Evolutionary conservation across 1,139 yeast genomes (phyloP).

Genomic region (Suhomyces atakaporum): DNA sequence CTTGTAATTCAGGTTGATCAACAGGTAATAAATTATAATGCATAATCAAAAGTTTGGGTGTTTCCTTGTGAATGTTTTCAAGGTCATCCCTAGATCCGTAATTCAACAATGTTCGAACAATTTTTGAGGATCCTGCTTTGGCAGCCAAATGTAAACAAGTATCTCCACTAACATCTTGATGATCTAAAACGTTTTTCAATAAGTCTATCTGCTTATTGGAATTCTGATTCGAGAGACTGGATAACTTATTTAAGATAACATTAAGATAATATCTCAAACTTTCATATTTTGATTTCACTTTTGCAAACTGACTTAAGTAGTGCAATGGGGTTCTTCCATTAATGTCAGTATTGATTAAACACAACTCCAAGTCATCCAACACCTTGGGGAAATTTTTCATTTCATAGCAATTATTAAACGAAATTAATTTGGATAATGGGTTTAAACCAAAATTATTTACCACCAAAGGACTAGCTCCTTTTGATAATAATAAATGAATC

Average conservation of each 20-base stretch:
- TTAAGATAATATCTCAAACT: slow-evolving; percentile 44
- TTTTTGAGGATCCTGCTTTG: slow-evolving; percentile 39
- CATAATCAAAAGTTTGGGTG: slow-evolving; percentile 35
- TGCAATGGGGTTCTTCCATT: slow-evolving; percentile 76
- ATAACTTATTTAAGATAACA: slow-evolving; percentile 39
- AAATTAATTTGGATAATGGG: slow-evolving; percentile 77
- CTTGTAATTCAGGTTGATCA: slow-evolving; percentile 4
- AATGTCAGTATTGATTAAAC: slow-evolving; percentile 70
- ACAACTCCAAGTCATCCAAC: slow-evolving; percentile 67
- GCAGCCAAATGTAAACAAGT: slow-evolving; percentile 69
- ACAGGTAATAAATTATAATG: slow-evolving; percentile 27
- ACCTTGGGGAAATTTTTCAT: slow-evolving; percentile 72
- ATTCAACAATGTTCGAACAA: slow-evolving; percentile 42
- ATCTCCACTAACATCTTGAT: slow-evolving; percentile 68
- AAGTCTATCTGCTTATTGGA: slow-evolving; percentile 41
- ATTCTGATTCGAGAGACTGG: slow-evolving; percentile 33
- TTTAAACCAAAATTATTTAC: slow-evolving; percentile 80
- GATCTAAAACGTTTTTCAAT: slow-evolving; percentile 63
- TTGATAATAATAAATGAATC: slow-evolving; percentile 65
- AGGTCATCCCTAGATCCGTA: slow-evolving; percentile 53
- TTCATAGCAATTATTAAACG: slow-evolving; percentile 87
- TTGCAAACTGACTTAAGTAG: slow-evolving; percentile 64
- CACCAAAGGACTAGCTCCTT: slow-evolving; percentile 77
- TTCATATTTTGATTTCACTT: slow-evolving; percentile 50
- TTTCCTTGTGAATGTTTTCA: slow-evolving; percentile 42